These are phyloP conservation scores for Saccharomycopsis babjevae DNA, from an alignment of 805 yeast species.

Conservation along the genomic window DNA sequence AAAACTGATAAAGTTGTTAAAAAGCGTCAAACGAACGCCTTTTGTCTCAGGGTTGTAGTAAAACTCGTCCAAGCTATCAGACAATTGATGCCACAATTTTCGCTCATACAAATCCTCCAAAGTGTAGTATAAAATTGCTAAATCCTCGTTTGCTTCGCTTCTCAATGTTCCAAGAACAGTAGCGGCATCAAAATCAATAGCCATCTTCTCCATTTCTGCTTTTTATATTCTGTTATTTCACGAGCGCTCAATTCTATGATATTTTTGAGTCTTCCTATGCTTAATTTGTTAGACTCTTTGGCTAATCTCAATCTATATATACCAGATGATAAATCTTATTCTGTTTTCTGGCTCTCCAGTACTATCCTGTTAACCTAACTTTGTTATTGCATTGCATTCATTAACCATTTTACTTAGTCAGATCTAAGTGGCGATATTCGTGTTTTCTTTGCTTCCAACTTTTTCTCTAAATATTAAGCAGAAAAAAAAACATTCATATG, in stretches of 20 bases:
- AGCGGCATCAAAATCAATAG: conserved; percentile 13
- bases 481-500: background rate
- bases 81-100: conserved; percentile 91
- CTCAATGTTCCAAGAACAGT: conserved; percentile 13
- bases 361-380: background rate
- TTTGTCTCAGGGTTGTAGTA: conserved; percentile 45
- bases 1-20: conserved; percentile 55
- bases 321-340: too few relatives aligned
- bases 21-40: conserved; percentile 54
- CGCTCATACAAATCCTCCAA: conserved; percentile 82
- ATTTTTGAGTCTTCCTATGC: too few relatives aligned
- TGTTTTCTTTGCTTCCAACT: background rate
- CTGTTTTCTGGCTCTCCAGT: background rate
- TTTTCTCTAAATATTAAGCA: background rate
- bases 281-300: too few relatives aligned
- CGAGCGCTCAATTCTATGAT: too few relatives aligned
- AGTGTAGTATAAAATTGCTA: conserved; percentile 13
- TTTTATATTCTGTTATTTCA: too few relatives aligned
- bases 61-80: conserved; percentile 52
- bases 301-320: background rate
- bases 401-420: background rate
- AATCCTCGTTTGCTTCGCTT: conserved; percentile 14
- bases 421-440: conserved; percentile 1
- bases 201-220: conserved; percentile 5
- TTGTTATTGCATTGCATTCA: background rate